Conservation (phyloP, 2,329 filamentous ascomycete genomes). For the Decorospora gaudefroyi region DNA sequence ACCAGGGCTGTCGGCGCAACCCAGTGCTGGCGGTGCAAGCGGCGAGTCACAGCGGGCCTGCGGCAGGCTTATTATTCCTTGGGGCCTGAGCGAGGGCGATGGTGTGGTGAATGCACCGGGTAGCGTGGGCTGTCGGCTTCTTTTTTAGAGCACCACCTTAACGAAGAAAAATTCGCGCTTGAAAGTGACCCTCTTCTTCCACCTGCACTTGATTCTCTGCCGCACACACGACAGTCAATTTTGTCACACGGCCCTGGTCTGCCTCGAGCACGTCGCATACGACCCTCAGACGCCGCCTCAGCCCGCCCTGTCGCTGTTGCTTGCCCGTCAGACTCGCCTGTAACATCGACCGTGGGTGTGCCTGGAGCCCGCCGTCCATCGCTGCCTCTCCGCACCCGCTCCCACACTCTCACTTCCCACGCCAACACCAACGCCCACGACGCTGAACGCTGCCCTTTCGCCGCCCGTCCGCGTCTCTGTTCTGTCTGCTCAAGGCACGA, state of each 20-base stretch:
- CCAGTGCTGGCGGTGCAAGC: constrained; percentile 3
- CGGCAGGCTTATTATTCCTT: constrained; percentile 27
- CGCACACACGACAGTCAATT: constrained; percentile 44
- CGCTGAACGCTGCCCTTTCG: too few species aligned
- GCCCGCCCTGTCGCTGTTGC: constrained; percentile 27
- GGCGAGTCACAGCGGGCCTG: constrained; percentile 3
- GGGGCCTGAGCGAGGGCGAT: constrained; percentile 16
- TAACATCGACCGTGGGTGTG: constrained; percentile 28
- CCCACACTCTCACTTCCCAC: constrained; percentile 17
- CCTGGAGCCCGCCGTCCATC: constrained; percentile 33
- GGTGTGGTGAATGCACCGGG: constrained; percentile 19
- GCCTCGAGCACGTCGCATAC: constrained; percentile 27
- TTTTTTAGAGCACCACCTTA: constrained; percentile 23
- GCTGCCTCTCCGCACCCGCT: constrained; percentile 20
- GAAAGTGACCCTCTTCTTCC: constrained; percentile 28
- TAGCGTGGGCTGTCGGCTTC: constrained; percentile 21
- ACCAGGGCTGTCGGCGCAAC: not conserved
- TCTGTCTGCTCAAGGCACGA: too few species aligned
- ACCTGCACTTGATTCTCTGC: constrained; percentile 34
- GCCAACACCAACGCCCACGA: constrained; percentile 15
- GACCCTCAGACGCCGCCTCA: constrained; percentile 36
- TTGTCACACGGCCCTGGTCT: constrained; percentile 37
- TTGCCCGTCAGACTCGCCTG: constrained; percentile 14
- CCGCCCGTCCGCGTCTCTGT: too few species aligned
- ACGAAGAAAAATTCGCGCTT: constrained; percentile 28